Evolutionary conservation across 306 rosid species (phyloP).

Genomic region (Mimosa pudica): DNA sequence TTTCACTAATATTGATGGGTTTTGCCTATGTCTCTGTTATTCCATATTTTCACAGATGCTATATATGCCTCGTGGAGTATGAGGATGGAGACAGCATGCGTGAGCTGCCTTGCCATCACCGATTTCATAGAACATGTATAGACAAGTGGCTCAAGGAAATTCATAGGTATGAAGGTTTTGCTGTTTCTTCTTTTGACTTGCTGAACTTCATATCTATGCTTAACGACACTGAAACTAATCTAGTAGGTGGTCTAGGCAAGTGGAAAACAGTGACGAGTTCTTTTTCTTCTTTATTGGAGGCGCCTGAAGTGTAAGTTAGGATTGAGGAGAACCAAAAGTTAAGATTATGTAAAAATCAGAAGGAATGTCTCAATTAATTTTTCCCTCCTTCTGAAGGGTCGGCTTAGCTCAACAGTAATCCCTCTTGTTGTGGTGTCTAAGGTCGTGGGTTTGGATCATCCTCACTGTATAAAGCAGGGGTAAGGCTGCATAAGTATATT

Average conservation of each 20-base stretch:
- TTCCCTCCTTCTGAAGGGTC: too few species aligned
- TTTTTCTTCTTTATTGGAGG: background rate
- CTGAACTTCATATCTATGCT: background rate
- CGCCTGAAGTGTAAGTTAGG: background rate
- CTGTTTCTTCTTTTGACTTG: conserved; percentile 2
- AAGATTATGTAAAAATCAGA: background rate
- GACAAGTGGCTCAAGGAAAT: conserved; percentile 99
- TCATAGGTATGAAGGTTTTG: conserved; percentile 65
- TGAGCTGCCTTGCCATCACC: conserved; percentile 88
- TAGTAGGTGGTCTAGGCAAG: background rate
- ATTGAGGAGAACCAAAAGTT: background rate
- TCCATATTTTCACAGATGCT: conserved; percentile 59
- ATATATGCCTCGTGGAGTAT: conserved; percentile 98
- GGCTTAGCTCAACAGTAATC: too few species aligned
- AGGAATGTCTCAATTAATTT: background rate
- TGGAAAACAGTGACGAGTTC: background rate
- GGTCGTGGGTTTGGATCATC: too few species aligned
- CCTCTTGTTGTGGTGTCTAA: too few species aligned
- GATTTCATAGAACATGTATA: conserved; percentile 79
- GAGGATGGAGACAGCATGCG: conserved; percentile 94
- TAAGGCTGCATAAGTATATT: too few species aligned
- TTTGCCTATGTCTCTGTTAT: background rate
- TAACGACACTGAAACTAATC: background rate
- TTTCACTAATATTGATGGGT: background rate
- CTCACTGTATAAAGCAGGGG: too few species aligned